Percentiles rank a stretch among this genome's conserved stretches.
These are phyloP conservation scores for Dichotomocladium elegans DNA, from an alignment of 371 early-diverging fungal genomes.

Conservation along the genomic window DNA sequence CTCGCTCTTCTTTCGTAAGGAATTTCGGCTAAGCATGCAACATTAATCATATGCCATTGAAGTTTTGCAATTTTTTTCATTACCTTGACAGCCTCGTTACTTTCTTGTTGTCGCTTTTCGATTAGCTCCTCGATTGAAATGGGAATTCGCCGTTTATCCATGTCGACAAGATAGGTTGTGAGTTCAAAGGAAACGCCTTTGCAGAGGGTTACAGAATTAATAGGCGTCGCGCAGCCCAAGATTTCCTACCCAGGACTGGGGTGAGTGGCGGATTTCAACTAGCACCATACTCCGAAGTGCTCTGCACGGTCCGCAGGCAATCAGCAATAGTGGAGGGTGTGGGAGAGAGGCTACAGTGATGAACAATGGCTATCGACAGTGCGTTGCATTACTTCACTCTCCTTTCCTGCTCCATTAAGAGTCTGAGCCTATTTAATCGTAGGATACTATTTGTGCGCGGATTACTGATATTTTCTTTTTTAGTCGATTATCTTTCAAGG, in stretches of 20 bases:
- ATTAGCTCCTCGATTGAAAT: constrained; percentile 76
- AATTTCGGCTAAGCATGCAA: constrained; percentile 68
- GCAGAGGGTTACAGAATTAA: too few relatives aligned
- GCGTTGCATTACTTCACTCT: too few relatives aligned
- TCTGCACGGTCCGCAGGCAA: background rate
- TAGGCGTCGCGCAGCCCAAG: too few relatives aligned
- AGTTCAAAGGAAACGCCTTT: too few relatives aligned
- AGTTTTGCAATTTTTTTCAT: background rate
- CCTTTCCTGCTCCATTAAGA: too few relatives aligned
- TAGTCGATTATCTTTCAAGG: background rate
- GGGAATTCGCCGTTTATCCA: constrained; percentile 51
- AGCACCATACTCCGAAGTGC: background rate
- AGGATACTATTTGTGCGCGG: background rate
- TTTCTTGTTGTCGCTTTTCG: constrained; percentile 60
- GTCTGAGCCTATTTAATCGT: background rate
- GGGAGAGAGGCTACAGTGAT: too few relatives aligned
- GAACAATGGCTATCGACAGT: too few relatives aligned
- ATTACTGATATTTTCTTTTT: background rate
- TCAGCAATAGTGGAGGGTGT: background rate
- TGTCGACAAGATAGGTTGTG: constrained; percentile 5
- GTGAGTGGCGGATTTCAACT: background rate
- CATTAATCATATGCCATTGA: background rate
- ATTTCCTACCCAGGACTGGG: too few relatives aligned
- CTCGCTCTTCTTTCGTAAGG: constrained; percentile 90
- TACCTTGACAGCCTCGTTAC: constrained; percentile 49